phyloP scores from a whole-genome alignment of 164 flowering plant genomes.

The Sedum album region DNA sequence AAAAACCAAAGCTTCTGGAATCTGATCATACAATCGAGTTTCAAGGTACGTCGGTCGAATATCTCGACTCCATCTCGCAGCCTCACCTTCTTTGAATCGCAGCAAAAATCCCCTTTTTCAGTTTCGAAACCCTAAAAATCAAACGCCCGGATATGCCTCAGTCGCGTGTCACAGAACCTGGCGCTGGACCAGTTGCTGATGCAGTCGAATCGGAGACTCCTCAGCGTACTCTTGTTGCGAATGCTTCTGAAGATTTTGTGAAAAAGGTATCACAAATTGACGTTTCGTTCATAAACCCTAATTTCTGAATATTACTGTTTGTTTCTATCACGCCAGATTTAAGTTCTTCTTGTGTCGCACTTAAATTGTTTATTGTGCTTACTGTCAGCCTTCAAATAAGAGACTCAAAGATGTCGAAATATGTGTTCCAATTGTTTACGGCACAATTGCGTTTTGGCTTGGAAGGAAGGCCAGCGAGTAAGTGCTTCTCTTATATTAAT shows the following conservation, averaged over 20 bases:
- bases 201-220: not conserved
- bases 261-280: not conserved
- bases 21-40: no score
- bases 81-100: no score
- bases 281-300: not conserved
- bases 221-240: not conserved
- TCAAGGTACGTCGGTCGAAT: no score
- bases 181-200: not conserved
- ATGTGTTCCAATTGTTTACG: slow-evolving; percentile 64
- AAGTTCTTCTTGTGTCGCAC: no score
- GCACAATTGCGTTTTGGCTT: slow-evolving; percentile 78
- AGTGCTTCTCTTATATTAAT: slow-evolving; percentile 18
- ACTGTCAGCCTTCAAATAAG: slow-evolving; percentile 15
- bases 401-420: slow-evolving; percentile 65
- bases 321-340: no score
- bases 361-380: not conserved
- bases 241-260: not conserved
- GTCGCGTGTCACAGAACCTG: not conserved
- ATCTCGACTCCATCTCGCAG: no score
- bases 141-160: slow-evolving; percentile 1
- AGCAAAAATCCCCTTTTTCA: no score
- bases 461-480: slow-evolving; percentile 92
- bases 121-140: no score
- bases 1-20: no score
- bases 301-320: not conserved